Percentiles rank a stretch among this genome's conserved stretches.
Evolutionary conservation across 2,329 filamentous ascomycete genomes (phyloP).

Genomic region (Bipolaris gigantea): DNA sequence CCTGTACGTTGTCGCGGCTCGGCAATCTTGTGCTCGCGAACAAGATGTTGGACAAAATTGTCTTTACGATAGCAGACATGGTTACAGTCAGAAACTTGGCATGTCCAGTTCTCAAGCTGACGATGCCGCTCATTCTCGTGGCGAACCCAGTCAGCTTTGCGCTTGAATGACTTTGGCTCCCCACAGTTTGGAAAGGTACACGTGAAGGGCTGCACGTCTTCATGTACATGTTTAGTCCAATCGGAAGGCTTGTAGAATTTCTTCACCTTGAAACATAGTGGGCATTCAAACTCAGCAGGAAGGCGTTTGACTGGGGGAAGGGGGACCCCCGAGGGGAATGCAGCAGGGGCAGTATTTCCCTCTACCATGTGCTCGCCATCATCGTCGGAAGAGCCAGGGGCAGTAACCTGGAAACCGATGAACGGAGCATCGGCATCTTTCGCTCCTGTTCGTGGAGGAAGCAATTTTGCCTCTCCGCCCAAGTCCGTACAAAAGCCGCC

Average conservation of each 20-base stretch:
- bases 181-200: conserved; percentile 84
- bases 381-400: conserved; percentile 62
- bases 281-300: conserved; percentile 87
- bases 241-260: conserved; percentile 89
- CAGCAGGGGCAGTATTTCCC: conserved; percentile 68
- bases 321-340: conserved; percentile 79
- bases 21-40: conserved; percentile 83
- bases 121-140: conserved; percentile 92
- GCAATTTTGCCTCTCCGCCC: conserved; percentile 65
- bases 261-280: conserved; percentile 81
- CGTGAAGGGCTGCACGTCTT: conserved; percentile 90
- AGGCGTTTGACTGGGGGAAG: conserved; percentile 75
- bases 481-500: conserved; percentile 65
- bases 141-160: conserved; percentile 93
- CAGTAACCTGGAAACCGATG: conserved; percentile 58
- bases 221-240: conserved; percentile 95
- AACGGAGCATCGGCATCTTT: conserved; percentile 62
- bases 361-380: conserved; percentile 69
- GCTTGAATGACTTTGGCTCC: conserved; percentile 89
- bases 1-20: conserved; percentile 78
- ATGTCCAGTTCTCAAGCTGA: conserved; percentile 89
- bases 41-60: conserved; percentile 90
- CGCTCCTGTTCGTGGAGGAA: conserved; percentile 62
- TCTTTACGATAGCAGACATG: conserved; percentile 86
- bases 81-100: conserved; percentile 75